Percentiles rank a stretch among this genome's conserved stretches.
These are phyloP conservation scores for Apiospora aurea DNA, from an alignment of 2,329 filamentous ascomycete species.

Conservation along the genomic window DNA sequence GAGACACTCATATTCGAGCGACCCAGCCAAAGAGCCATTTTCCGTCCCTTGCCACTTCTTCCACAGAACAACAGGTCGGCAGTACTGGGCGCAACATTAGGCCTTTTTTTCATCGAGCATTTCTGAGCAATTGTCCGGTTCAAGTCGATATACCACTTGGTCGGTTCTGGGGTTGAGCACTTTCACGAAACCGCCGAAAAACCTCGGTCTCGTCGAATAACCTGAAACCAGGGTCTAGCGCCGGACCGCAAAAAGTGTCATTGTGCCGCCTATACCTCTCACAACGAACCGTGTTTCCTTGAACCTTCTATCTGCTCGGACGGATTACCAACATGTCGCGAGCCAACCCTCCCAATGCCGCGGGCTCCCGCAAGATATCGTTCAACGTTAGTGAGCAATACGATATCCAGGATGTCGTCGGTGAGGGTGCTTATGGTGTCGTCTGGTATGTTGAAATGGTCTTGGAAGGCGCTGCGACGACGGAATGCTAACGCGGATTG, in stretches of 20 bases:
- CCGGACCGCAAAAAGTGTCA: conserved; percentile 16
- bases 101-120: neutral
- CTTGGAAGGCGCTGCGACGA: neutral
- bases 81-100: neutral
- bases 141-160: conserved; percentile 9
- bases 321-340: conserved; percentile 58
- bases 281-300: conserved; percentile 6
- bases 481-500: conserved; percentile 27
- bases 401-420: conserved; percentile 99
- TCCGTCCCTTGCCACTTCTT: neutral
- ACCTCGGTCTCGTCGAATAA: conserved; percentile 20
- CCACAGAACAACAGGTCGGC: conserved; percentile 17
- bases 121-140: conserved; percentile 10
- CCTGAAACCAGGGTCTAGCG: conserved; percentile 19
- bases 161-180: conserved; percentile 8
- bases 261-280: conserved; percentile 19
- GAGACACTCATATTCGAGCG: neutral
- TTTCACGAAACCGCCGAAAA: conserved; percentile 10
- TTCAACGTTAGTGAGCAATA: conserved; percentile 99
- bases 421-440: conserved; percentile 97
- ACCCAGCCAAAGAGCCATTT: conserved; percentile 4
- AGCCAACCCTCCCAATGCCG: conserved; percentile 61
- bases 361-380: conserved; percentile 89
- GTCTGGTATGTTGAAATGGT: conserved; percentile 77
- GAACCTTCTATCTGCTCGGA: conserved; percentile 23